phyloP scores from a whole-genome alignment of 208 protist genomes.

The Strigomonas oncopelti region DNA sequence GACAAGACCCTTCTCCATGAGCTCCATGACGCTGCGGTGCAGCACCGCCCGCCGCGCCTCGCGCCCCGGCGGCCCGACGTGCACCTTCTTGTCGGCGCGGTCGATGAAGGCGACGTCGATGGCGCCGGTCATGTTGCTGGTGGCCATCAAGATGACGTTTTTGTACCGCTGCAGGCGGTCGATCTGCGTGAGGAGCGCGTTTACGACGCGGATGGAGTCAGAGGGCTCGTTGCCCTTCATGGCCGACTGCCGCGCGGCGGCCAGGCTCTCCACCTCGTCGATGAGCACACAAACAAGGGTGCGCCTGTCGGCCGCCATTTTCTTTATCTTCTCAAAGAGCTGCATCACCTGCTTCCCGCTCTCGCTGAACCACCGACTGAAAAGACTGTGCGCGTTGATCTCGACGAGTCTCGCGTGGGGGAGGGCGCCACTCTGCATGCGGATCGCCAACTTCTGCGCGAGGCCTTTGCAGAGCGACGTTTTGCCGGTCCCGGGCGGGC shows the following conservation, averaged over 20 bases:
- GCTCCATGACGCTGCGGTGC: conserved; percentile 65
- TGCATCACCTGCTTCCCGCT: conserved; percentile 96
- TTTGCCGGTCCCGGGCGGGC: conserved; percentile 93
- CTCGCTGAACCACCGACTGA: conserved; percentile 97
- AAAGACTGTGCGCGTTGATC: conserved; percentile 94
- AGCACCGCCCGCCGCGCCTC: conserved; percentile 77
- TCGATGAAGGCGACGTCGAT: conserved; percentile 95
- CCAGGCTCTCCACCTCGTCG: conserved; percentile 96
- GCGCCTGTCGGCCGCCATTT: conserved; percentile 57
- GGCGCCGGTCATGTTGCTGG: conserved; percentile 94
- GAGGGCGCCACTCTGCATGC: conserved; percentile 35
- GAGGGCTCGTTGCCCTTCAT: conserved; percentile 92
- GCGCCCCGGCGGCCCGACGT: conserved; percentile 86
- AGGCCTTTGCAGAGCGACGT: conserved; percentile 90
- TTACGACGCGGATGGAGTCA: conserved; percentile 93
- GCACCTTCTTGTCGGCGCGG: conserved; percentile 93
- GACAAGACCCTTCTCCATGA: conserved; percentile 41
- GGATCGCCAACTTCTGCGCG: conserved; percentile 77
- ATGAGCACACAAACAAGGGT: conserved; percentile 88
- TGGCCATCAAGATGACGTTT: conserved; percentile 94
- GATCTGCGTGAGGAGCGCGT: conserved; percentile 96
- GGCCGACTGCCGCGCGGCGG: conserved; percentile 84
- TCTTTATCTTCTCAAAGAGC: conserved; percentile 88
- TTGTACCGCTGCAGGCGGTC: conserved; percentile 81
- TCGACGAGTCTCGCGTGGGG: conserved; percentile 78